These are phyloP conservation scores for Acmispon strigosus DNA, from an alignment of 306 rosid species.

Conservation along the genomic window DNA sequence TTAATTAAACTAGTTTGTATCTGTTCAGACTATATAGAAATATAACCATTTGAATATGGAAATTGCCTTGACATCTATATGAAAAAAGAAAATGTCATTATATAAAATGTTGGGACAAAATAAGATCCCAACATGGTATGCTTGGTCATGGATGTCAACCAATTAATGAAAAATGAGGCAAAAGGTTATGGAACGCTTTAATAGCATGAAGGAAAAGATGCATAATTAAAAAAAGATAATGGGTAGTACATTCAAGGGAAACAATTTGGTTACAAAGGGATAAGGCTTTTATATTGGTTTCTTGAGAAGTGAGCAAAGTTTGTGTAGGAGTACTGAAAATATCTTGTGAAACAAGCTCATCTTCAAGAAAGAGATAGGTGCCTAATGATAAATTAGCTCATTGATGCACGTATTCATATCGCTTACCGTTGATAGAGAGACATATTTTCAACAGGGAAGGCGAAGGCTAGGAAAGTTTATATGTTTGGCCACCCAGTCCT, in stretches of 20 bases:
- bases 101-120: not conserved
- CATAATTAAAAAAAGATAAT: not conserved
- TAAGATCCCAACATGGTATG: not conserved
- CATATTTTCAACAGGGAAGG: not conserved
- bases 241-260: not conserved
- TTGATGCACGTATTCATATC: not conserved
- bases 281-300: not conserved
- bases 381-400: not conserved
- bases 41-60: not conserved
- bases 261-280: not conserved
- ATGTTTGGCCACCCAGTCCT: not conserved
- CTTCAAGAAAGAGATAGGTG: not conserved
- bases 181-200: not conserved
- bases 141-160: not conserved
- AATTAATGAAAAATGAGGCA: not conserved
- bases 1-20: not conserved
- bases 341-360: not conserved
- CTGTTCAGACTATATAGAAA: not conserved
- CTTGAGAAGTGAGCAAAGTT: not conserved
- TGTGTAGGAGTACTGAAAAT: not conserved
- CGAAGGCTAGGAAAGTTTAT: not conserved
- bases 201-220: not conserved
- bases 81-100: not conserved
- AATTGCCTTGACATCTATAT: not conserved
- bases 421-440: not conserved